phyloP scores from a whole-genome alignment of 1,284 basidiomycete genomes.

The Pterulicium gracile region DNA sequence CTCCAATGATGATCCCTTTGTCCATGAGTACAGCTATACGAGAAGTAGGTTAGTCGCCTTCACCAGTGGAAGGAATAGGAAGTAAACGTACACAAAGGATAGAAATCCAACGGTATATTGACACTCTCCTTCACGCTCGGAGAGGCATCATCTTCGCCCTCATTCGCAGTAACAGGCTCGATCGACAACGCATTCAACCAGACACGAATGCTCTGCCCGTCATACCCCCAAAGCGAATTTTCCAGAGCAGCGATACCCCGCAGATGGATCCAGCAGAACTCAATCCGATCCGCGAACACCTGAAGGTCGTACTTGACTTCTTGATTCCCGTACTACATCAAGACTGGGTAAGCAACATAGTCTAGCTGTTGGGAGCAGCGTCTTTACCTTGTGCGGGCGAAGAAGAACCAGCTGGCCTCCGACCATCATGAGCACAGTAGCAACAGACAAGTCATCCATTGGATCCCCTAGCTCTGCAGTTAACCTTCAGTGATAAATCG shows the following conservation, averaged over 20 bases:
- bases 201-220: conserved; percentile 80
- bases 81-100: conserved; percentile 76
- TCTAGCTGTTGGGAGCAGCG: conserved; percentile 1
- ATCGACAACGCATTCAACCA: conserved; percentile 95
- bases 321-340: conserved; percentile 58
- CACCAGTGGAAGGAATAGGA: conserved; percentile 5
- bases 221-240: conserved; percentile 97
- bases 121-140: conserved; percentile 86
- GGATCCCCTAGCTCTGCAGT: conserved; percentile 83
- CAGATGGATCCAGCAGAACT: conserved; percentile 98
- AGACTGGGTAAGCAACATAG: conserved; percentile 7
- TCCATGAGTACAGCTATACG: conserved; percentile 87
- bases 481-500: conserved; percentile 10
- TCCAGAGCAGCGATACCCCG: conserved; percentile 88
- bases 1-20: conserved; percentile 96
- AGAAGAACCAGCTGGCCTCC: conserved; percentile 88
- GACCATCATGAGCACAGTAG: conserved; percentile 94
- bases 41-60: neutral
- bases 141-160: conserved; percentile 31
- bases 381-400: conserved; percentile 63
- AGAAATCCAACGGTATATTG: conserved; percentile 85
- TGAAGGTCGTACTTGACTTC: conserved; percentile 98
- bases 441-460: conserved; percentile 84
- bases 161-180: conserved; percentile 39
- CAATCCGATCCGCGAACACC: conserved; percentile 89